Evolutionary conservation across 495 filamentous ascomycete genomes (phyloP), one percentile per base, ranked within the genome.

Genomic region (Podospora australis): DNA sequence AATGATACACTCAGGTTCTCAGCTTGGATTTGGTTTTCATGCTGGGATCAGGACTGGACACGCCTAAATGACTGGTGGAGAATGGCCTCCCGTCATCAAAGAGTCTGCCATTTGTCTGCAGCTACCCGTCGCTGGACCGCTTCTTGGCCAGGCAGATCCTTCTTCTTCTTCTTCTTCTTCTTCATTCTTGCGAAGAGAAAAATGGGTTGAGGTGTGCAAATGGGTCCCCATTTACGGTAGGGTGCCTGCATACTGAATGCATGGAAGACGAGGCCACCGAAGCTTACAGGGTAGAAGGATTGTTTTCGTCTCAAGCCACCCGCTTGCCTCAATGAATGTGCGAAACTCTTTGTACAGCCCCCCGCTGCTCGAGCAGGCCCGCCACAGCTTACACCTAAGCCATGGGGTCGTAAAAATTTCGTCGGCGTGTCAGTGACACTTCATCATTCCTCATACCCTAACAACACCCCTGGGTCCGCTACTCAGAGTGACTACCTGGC

Each of bases 161-260:
- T 57, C 43, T 40, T 61, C 53, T n/a, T n/a, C n/a, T n/a, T n/a
- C n/a, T n/a, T n/a, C n/a, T n/a, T n/a, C n/a, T n/a, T n/a, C n/a
- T n/a, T n/a, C n/a, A n/a, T n/a, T n/a, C n/a, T n/a, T n/a, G n/a
- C n/a, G n/a, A n/a, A n/a, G n/a, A n/a, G n/a, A n/a, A n/a, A n/a
- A n/a, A n/a, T n/a, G n/a, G n/a, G n/a, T n/a, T n/a, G n/a, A n/a
- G n/a, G n/a, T n/a, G n/a, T n/a, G n/a, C n/a, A n/a, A n/a, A n/a
- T n/a, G n/a, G n/a, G n/a, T n/a, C n/a, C n/a, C n/a, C n/a, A n/a
- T 57, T 57, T 57, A 53, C 41, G 49, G 55, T 44, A 60, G 61
- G 63, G 51, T 63, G 52, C 52, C 39, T 60, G 63, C 63, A 66
- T 62, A 48, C 26, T 38, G 53, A 43, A 58, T 59, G 56, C 63